Base-by-base conservation (phyloP, 1,284 basidiomycete genomes). In the Cryptococcus hybrid region DNA sequence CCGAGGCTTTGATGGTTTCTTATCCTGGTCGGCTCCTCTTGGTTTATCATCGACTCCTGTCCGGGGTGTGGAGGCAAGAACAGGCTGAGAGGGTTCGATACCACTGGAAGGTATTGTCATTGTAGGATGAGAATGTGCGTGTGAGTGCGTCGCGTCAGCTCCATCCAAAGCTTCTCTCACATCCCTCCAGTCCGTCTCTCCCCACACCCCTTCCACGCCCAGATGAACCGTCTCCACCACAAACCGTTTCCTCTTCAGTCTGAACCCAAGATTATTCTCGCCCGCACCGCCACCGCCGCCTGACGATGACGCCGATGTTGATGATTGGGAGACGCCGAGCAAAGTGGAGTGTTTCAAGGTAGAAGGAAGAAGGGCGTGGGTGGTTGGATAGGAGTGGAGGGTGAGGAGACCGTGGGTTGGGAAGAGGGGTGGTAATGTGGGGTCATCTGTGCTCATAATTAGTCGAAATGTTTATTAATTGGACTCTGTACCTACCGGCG, bases 221-320 rank as follows among this genome's bases (percentile, higher is more conserved):
- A 97, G 82, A 79, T 96, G 92, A 57, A 97, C 80, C 24, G 92
- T 97, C 79, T 98, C 94, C 63, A 98, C 85, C 24, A 95, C 81
- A 51, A 97, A 81, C 42, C 90, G 80, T 73, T 90, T 92, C 60
- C 94, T 82, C 69, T 88, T 94, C 67, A 92, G 89, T 74, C 88
- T 90, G 83, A 98, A 99, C 5, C 90, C 92, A 13, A 99, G 82
- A 68, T 98, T 97, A 77, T 98, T 97, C 76, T 97, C 81, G 0
- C 81, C 81, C 12, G 78, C 92, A 12, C 90, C 89, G 18, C 83
- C 83, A 0, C 61, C 57, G 5, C 67, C 65, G 24, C 79, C 80
- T 30, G 30, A 30, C 7, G 73, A 71, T 8, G 78, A 77, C 8
- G 61, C 58, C 12, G 69, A 61, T 24, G 56, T 45, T 7, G 57